Conservation (phyloP, 768 basidiomycete genomes). For the Kwoniella sp. region DNA sequence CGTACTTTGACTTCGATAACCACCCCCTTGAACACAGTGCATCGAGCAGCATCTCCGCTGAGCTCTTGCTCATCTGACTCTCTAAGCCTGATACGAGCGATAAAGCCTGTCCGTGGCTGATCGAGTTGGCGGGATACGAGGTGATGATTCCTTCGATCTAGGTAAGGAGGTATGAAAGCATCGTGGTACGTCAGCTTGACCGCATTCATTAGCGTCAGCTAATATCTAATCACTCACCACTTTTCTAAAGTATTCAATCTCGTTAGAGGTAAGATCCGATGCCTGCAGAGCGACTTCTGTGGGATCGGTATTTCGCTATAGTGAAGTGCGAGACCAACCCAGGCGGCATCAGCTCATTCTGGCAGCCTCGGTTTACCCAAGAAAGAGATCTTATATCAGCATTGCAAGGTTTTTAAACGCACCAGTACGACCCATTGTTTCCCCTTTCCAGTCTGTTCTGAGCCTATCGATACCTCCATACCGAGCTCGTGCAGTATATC, state of each 20-base stretch:
- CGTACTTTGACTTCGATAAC: constrained; percentile 49
- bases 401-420: too few relatives aligned
- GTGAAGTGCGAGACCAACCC: not conserved
- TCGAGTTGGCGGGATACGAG: constrained; percentile 53
- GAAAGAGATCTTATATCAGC: not conserved
- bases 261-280: constrained; percentile 44
- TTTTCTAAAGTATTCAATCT: constrained; percentile 45
- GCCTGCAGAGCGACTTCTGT: constrained; percentile 30
- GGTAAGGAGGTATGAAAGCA: too few relatives aligned
- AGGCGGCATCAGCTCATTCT: not conserved
- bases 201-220: not conserved
- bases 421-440: constrained; percentile 41
- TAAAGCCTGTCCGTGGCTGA: constrained; percentile 42
- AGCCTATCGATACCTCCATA: constrained; percentile 33
- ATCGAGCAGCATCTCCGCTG: constrained; percentile 37
- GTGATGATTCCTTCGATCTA: constrained; percentile 46
- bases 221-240: constrained; percentile 35
- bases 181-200: not conserved
- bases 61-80: constrained; percentile 35
- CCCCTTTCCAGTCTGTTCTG: constrained; percentile 38
- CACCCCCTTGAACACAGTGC: constrained; percentile 50
- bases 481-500: constrained; percentile 39
- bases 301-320: constrained; percentile 47
- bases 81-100: constrained; percentile 20
- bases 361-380: not conserved